phyloP scores from a whole-genome alignment of 2,329 filamentous ascomycete species.

The Fusarium sp. region DNA sequence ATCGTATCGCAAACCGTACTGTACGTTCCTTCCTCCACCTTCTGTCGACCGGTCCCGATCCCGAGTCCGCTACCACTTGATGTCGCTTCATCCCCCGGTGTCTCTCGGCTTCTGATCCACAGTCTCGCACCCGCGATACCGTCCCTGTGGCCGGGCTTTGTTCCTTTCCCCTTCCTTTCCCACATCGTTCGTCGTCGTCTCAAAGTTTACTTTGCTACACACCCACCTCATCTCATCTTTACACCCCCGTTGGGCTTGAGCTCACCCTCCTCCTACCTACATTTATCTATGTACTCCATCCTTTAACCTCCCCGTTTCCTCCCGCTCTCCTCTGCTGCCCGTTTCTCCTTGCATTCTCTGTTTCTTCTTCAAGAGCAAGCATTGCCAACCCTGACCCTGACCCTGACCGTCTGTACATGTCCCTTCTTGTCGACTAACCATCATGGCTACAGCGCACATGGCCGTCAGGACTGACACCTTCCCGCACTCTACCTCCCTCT shows the following conservation, averaged over 20 bases:
- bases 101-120: constrained; percentile 40
- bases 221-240: constrained; percentile 18
- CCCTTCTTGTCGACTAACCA: constrained; percentile 44
- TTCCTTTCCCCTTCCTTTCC: constrained; percentile 25
- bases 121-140: constrained; percentile 36
- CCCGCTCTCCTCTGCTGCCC: constrained; percentile 22
- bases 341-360: constrained; percentile 27
- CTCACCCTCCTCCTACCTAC: constrained; percentile 35
- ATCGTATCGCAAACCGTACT: constrained; percentile 14
- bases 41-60: constrained; percentile 33
- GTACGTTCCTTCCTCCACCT: constrained; percentile 6
- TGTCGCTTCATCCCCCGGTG: constrained; percentile 27
- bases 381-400: constrained; percentile 29
- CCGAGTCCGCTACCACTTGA: constrained; percentile 37
- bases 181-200: constrained; percentile 29
- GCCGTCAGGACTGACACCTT: constrained; percentile 64
- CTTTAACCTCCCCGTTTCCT: constrained; percentile 39
- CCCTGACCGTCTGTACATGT: constrained; percentile 24
- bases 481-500: constrained; percentile 56
- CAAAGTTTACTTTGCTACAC: constrained; percentile 41
- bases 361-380: constrained; percentile 25
- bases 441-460: constrained; percentile 60
- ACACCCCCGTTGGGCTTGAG: constrained; percentile 31
- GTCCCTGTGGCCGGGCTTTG: constrained; percentile 27
- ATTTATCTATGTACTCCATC: constrained; percentile 33